Conservation (phyloP, 495 filamentous ascomycete species). For the Xylaria scruposa region DNA sequence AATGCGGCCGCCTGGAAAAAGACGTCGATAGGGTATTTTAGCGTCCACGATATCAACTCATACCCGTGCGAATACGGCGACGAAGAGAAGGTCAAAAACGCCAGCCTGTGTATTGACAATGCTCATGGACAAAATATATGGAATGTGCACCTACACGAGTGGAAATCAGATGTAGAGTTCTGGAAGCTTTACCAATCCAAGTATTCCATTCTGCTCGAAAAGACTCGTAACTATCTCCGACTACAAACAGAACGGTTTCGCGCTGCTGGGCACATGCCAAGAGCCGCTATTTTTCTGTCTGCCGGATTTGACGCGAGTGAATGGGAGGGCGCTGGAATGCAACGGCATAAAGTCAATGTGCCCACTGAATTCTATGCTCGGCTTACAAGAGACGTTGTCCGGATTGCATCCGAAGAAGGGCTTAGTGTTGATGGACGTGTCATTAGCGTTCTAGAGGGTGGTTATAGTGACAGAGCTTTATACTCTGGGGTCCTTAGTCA, state of each 20-base stretch:
- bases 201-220: slow-evolving; percentile 77
- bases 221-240: slow-evolving; percentile 77
- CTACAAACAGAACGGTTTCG: slow-evolving; percentile 68
- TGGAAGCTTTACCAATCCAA: slow-evolving; percentile 83
- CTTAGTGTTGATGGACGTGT: slow-evolving; percentile 80
- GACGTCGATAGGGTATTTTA: slow-evolving; percentile 92
- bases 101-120: slow-evolving; percentile 89
- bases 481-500: slow-evolving; percentile 89
- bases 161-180: slow-evolving; percentile 82
- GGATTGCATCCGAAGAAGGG: slow-evolving; percentile 79
- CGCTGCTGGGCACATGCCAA: slow-evolving; percentile 61
- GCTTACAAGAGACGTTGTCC: slow-evolving; percentile 83
- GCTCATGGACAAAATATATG: slow-evolving; percentile 91
- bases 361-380: slow-evolving; percentile 96
- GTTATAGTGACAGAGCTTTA: slow-evolving; percentile 91
- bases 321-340: slow-evolving; percentile 91
- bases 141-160: slow-evolving; percentile 93
- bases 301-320: slow-evolving; percentile 97
- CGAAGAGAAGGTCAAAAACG: slow-evolving; percentile 86
- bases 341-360: slow-evolving; percentile 91
- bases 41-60: slow-evolving; percentile 95
- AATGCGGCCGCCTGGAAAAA: slow-evolving; percentile 75
- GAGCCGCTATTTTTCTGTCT: slow-evolving; percentile 89
- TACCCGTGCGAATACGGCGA: slow-evolving; percentile 94
- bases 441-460: slow-evolving; percentile 93